Conservation (phyloP, 345 rosid species). For the Orychophragmus violaceus region DNA sequence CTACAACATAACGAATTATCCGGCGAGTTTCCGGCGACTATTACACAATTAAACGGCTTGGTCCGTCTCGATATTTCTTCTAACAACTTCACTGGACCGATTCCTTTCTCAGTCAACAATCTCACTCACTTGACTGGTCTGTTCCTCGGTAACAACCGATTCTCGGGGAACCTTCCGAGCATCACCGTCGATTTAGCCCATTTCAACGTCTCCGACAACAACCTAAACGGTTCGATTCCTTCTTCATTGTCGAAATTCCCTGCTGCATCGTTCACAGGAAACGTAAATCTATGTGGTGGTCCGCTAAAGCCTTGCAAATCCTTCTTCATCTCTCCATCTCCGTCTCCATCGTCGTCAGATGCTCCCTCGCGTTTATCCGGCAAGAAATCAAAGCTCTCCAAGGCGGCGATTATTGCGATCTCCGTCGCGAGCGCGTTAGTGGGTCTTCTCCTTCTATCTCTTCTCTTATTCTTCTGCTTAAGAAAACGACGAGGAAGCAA, state of each 20-base stretch:
- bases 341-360: constrained; percentile 40
- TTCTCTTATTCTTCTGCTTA: constrained; percentile 48
- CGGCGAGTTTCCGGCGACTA: constrained; percentile 59
- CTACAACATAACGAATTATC: constrained; percentile 58
- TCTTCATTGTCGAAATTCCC: constrained; percentile 38
- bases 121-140: constrained; percentile 63
- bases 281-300: constrained; percentile 71
- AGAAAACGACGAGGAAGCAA: constrained; percentile 34
- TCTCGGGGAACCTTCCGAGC: constrained; percentile 67
- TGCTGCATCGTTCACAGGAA: constrained; percentile 55
- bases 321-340: constrained; percentile 63
- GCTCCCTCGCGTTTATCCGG: constrained; percentile 10
- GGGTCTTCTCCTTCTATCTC: constrained; percentile 37
- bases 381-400: constrained; percentile 56
- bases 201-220: constrained; percentile 75
- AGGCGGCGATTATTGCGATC: constrained; percentile 57
- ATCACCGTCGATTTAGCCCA: constrained; percentile 31
- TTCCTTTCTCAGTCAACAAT: constrained; percentile 73
- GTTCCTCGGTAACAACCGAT: constrained; percentile 50
- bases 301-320: constrained; percentile 70
- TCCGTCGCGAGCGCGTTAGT: constrained; percentile 45
- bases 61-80: constrained; percentile 76
- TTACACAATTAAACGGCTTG: constrained; percentile 49
- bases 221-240: constrained; percentile 82
- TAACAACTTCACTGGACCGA: constrained; percentile 63